Conservation (phyloP, 1,139 yeast genomes). For the Yamadazyma oceani region DNA sequence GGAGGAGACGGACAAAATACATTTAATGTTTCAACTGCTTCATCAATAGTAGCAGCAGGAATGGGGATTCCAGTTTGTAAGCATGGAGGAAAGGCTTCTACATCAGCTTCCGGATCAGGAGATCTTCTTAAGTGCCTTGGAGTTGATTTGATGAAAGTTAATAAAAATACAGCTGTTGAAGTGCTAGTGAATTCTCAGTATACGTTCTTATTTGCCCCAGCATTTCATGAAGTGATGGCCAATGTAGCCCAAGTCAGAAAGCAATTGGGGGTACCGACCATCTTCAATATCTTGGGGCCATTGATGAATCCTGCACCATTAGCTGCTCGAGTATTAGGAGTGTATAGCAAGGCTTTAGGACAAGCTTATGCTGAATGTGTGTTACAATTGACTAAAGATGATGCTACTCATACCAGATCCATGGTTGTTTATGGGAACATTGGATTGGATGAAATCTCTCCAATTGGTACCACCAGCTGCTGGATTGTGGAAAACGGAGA, state of each 20-base stretch:
- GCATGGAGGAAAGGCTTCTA: slow-evolving; percentile 97
- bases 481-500: slow-evolving; percentile 67
- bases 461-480: slow-evolving; percentile 74
- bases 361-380: slow-evolving; percentile 84
- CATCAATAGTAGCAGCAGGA: slow-evolving; percentile 94
- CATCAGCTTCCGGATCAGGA: slow-evolving; percentile 91
- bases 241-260: slow-evolving; percentile 76
- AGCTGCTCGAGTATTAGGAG: slow-evolving; percentile 83
- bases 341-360: slow-evolving; percentile 76
- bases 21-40: slow-evolving; percentile 90
- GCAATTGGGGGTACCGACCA: slow-evolving; percentile 82
- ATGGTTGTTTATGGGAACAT: slow-evolving; percentile 91
- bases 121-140: slow-evolving; percentile 79
- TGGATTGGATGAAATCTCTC: slow-evolving; percentile 91
- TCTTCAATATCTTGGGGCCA: slow-evolving; percentile 92
- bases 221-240: slow-evolving; percentile 93
- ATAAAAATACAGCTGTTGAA: slow-evolving; percentile 59
- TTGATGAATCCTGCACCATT: slow-evolving; percentile 87
- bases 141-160: slow-evolving; percentile 70
- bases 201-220: slow-evolving; percentile 86
- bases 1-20: slow-evolving; percentile 99
- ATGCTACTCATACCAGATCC: slow-evolving; percentile 52
- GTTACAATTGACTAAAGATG: slow-evolving; percentile 45
- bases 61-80: slow-evolving; percentile 79
- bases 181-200: slow-evolving; percentile 59